Conservation (phyloP, 73 alveolate genomes). For the Stentor coeruleus region DNA sequence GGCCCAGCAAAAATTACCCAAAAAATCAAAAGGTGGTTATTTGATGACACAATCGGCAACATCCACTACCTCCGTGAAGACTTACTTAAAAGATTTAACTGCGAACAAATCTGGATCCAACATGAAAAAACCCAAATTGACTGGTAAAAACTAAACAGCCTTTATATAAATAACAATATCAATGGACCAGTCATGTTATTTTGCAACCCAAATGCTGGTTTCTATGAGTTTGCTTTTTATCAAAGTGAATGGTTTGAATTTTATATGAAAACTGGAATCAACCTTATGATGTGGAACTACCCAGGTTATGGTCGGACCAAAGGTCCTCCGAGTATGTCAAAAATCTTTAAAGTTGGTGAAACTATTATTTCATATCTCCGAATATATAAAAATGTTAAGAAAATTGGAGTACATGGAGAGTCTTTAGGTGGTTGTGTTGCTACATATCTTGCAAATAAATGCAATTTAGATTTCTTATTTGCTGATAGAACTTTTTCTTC, state of each 20-base stretch:
- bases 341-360: slow-evolving; percentile 19
- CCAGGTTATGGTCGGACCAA: slow-evolving; percentile 33
- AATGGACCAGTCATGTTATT: slow-evolving; percentile 27
- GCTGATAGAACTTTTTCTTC: slow-evolving; percentile 28
- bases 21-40: background rate
- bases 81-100: background rate
- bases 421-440: slow-evolving; percentile 33
- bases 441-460: slow-evolving; percentile 25
- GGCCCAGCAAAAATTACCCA: background rate
- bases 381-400: background rate
- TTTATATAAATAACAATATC: background rate
- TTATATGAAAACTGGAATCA: slow-evolving; percentile 11
- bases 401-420: slow-evolving; percentile 27
- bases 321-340: slow-evolving; percentile 15
- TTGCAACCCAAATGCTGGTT: slow-evolving; percentile 41
- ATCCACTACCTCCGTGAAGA: background rate
- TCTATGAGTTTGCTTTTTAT: slow-evolving; percentile 26
- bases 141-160: background rate
- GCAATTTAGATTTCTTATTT: slow-evolving; percentile 8
- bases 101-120: background rate
- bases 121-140: background rate
- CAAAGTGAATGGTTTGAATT: slow-evolving; percentile 24
- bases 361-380: background rate
- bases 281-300: slow-evolving; percentile 17
- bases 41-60: background rate